Conservation (phyloP, 306 rosid species). For the Fagus sylvatica region DNA sequence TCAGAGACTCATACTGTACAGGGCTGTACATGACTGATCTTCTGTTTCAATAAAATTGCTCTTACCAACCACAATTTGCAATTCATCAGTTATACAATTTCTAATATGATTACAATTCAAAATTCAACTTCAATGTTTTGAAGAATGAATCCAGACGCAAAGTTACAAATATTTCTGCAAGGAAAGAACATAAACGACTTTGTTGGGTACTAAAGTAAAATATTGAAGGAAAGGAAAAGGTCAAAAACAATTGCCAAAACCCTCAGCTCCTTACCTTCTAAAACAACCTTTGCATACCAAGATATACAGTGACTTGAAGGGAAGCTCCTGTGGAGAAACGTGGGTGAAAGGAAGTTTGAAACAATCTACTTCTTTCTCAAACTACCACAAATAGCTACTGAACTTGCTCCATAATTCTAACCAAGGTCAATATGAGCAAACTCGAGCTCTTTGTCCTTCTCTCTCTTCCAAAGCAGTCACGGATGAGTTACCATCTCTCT, state of each 20-base stretch:
- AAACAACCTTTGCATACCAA: not conserved
- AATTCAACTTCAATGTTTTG: not conserved
- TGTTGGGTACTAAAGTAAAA: too few relatives aligned
- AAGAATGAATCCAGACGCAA: not conserved
- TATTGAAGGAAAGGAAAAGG: not conserved
- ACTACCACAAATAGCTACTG: not conserved
- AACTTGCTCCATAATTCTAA: not conserved
- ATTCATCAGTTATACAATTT: not conserved
- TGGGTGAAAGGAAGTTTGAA: too few relatives aligned
- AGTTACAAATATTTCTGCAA: not conserved
- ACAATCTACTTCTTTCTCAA: too few relatives aligned
- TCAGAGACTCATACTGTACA: too few relatives aligned
- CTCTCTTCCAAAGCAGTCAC: constrained; percentile 51
- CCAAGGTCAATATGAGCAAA: constrained; percentile 50
- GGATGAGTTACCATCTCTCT: constrained; percentile 56
- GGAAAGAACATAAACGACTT: too few relatives aligned
- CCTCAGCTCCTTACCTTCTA: not conserved
- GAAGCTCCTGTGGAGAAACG: not conserved
- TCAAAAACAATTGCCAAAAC: not conserved
- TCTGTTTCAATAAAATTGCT: too few relatives aligned
- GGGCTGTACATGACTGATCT: too few relatives aligned
- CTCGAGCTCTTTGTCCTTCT: constrained; percentile 69
- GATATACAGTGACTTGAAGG: not conserved
- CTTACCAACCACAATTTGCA: too few relatives aligned
- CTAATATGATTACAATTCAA: not conserved